Evolutionary conservation across 2,329 filamentous ascomycete genomes (phyloP), one percentile per base, ranked within the genome.

Genomic region (Ophiostoma montium): DNA sequence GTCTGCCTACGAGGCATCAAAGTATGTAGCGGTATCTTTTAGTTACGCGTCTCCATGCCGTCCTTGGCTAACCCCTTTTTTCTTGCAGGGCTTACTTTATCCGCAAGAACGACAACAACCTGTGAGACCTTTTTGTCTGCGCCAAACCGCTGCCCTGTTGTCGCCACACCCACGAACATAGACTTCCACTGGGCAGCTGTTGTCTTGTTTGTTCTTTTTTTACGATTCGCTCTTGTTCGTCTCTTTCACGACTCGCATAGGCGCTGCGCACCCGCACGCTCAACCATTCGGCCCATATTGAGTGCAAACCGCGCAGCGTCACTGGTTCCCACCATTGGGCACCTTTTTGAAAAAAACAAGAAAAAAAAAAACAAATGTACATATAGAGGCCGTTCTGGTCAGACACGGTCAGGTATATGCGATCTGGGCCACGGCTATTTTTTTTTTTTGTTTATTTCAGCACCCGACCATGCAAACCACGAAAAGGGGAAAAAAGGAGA

Each of bases 1-100:
- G 92, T 92, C 78, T 35, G 78, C 78, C 30, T 82, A 82, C 57
- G 78, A 82, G 59, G 78, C 78, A 54, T 82, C 76, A 57, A 82
- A 82, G 78, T 81, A 66, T 41, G 39, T 45, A 39, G 12, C n/a
- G 13, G 10, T 8, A 10, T 23, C 31, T 16, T 18, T 33, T 15
- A 7, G 15, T 18, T 11, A 4, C 7, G 13, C 16, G 9, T 3
- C 16, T 33, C 13, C 4, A 11, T 6, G 5, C 5, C 9, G 12
- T 13, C 1, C 7, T 2, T 23, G 13, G 7, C 50, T 52, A 39
- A 52, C 36, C 12, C 5, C 19, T 5, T 15, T 1, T 32, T n/a
- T 33, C 41, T 27, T 27, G 1, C 35, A 79, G 75, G 65, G 72
- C 76, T 30, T 80, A 79, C 61, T 79, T 79, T 52, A 78, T 80